Conservation (phyloP, 352 stramenopile species). For the Phytophthora hibernalis region DNA sequence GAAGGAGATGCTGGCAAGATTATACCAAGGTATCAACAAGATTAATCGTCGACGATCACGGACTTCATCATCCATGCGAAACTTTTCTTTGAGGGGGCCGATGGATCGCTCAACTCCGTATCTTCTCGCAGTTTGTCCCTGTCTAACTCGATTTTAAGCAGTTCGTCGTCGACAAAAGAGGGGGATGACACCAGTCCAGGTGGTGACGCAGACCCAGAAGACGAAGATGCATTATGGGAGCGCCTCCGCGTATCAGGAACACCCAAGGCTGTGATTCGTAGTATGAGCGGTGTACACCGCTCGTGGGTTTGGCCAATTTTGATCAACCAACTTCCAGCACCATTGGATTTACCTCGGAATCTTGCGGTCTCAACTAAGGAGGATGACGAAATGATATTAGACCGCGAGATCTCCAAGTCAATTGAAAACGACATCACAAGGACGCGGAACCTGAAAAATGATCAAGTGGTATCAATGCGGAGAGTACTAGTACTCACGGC, state of each 20-base stretch:
- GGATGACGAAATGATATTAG: slow-evolving; percentile 57
- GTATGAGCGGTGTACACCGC: slow-evolving; percentile 65
- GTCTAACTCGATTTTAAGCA: slow-evolving; percentile 64
- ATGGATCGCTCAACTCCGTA: slow-evolving; percentile 43
- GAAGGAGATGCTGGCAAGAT: slow-evolving; percentile 71
- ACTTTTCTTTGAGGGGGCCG: slow-evolving; percentile 52
- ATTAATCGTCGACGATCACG: slow-evolving; percentile 77
- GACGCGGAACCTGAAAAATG: slow-evolving; percentile 63
- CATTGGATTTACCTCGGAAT: slow-evolving; percentile 45
- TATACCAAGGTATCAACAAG: slow-evolving; percentile 75
- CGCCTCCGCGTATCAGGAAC: slow-evolving; percentile 42
- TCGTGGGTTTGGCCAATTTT: slow-evolving; percentile 80
- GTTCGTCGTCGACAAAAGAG: slow-evolving; percentile 47
- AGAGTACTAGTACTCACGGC: slow-evolving; percentile 73
- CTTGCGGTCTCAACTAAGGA: slow-evolving; percentile 33
- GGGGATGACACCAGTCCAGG: slow-evolving; percentile 30
- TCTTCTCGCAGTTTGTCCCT: slow-evolving; percentile 60
- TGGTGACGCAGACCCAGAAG: slow-evolving; percentile 35
- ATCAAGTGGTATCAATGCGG: slow-evolving; percentile 65
- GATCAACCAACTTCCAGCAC: slow-evolving; percentile 52
- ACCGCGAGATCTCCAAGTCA: slow-evolving; percentile 75
- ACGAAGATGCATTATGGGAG: slow-evolving; percentile 53
- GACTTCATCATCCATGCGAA: slow-evolving; percentile 62
- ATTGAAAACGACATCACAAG: slow-evolving; percentile 86
- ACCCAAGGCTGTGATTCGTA: slow-evolving; percentile 45